phyloP scores from a whole-genome alignment of 192 early-diverging fungal genomes.

The Podila epicladia region DNA sequence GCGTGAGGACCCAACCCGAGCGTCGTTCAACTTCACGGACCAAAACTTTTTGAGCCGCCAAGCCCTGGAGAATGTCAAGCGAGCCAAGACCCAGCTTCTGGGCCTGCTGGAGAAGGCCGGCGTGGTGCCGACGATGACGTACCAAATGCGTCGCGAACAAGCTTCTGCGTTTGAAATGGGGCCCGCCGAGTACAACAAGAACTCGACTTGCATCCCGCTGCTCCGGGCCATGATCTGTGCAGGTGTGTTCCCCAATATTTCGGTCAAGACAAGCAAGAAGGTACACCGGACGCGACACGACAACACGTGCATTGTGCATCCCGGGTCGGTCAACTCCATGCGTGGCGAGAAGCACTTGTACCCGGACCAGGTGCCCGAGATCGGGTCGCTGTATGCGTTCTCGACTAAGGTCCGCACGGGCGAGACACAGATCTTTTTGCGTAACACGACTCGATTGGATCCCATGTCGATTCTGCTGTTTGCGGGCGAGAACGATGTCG shows the following conservation, averaged over 20 bases:
- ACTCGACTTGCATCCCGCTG: constrained; percentile 67
- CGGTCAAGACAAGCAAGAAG: constrained; percentile 52
- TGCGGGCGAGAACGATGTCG: constrained; percentile 52
- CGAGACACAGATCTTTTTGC: constrained; percentile 51
- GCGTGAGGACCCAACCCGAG: constrained; percentile 37
- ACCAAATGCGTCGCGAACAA: constrained; percentile 34
- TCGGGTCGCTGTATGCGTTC: constrained; percentile 55
- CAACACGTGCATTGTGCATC: constrained; percentile 52
- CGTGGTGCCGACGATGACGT: constrained; percentile 50
- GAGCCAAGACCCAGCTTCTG: constrained; percentile 54
- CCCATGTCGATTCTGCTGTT: constrained; percentile 53
- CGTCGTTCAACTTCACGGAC: constrained; percentile 51
- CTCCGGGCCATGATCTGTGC: constrained; percentile 82
- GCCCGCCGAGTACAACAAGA: constrained; percentile 60
- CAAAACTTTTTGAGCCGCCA: constrained; percentile 55
- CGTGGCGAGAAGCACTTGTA: constrained; percentile 31
- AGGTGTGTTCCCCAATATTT: constrained; percentile 83
- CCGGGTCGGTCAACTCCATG: constrained; percentile 55
- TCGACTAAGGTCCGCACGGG: constrained; percentile 52
- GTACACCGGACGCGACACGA: constrained; percentile 52
- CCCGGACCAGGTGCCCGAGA: constrained; percentile 27
- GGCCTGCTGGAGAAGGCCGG: constrained; percentile 54
- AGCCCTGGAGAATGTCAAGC: constrained; percentile 52
- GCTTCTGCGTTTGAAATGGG: constrained; percentile 43
- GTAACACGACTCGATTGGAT: constrained; percentile 51